phyloP scores from a whole-genome alignment of 345 rosid genomes.

The Lepidium africanum region DNA sequence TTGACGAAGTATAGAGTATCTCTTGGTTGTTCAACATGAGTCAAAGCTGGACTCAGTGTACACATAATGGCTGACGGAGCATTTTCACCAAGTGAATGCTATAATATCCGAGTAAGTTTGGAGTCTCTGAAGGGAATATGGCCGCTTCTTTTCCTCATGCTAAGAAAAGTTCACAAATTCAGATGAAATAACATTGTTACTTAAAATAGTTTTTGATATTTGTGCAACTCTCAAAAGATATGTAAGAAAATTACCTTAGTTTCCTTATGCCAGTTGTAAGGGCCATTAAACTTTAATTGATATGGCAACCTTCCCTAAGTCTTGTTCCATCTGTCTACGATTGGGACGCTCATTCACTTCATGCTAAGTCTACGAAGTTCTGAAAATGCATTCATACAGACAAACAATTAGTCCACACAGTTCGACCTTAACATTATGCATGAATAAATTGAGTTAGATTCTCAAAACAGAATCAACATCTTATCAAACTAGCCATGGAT shows the following conservation, averaged over 20 bases:
- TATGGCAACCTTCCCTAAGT: conserved; percentile 98
- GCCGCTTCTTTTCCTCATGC: conserved; percentile 93
- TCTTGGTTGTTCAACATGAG: conserved; percentile 94
- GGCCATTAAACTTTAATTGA: conserved; percentile 97
- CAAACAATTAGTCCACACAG: conserved; percentile 46
- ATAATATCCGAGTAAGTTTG: conserved; percentile 92
- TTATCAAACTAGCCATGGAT: conserved; percentile 90
- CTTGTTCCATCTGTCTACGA: conserved; percentile 93
- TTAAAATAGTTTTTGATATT: not conserved
- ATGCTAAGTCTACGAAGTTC: conserved; percentile 99
- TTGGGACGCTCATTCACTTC: conserved; percentile 99
- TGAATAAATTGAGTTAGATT: not conserved
- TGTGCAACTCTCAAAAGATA: not conserved
- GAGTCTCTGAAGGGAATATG: conserved; percentile 96
- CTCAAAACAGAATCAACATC: not conserved
- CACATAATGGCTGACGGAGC: conserved; percentile 98
- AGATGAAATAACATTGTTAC: not conserved
- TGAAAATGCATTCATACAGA: conserved; percentile 30
- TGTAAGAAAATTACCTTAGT: conserved; percentile 54
- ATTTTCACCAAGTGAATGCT: conserved; percentile 99
- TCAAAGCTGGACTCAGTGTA: conserved; percentile 85
- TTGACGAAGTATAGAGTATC: conserved; percentile 93
- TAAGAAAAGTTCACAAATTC: conserved; percentile 22
- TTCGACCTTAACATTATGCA: conserved; percentile 23
- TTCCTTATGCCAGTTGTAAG: conserved; percentile 95